Base-by-base conservation (phyloP, 805 yeast species). In the Starmerella stellata region DNA sequence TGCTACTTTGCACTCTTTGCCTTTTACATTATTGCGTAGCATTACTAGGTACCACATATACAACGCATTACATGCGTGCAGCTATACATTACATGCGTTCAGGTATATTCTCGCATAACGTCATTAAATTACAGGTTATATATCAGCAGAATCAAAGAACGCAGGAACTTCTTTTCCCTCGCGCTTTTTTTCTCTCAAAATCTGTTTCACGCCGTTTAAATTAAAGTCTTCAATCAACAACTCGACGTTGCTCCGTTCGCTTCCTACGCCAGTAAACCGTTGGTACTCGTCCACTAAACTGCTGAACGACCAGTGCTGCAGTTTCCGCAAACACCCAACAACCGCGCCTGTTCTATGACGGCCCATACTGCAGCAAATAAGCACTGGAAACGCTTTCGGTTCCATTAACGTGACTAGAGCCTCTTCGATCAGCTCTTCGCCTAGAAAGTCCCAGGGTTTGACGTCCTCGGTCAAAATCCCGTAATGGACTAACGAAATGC, bases 221-320 rank as follows among this genome's bases (percentile, higher is more conserved):
- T 71, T 75, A 54, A 72, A 72, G 5, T 72, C 72, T 45, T 87
- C 98, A 34, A 87, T 83, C 42, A 82, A 66, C 50, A 87, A 65
- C 57, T 87, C 98, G 28, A 90, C 95, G 49, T 83, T 64, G 29
- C 85, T 82, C 44, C 98, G 65, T 8, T 95, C 95, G 14, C 95
- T 95, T 49, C 83, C 66, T 16, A 83, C 72, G 0, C 96, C 96
- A 0, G 95, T 80, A 55, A 85, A 90, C 40, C 98, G 61, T 50
- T 96, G 67, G 54, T 87, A 87, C 55, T 87, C 98, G 56, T 87
- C 98, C 40, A 83, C 72, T 1, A 87, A 90, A 55, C 78, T 63
- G n/a, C 96, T 95, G 54, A 87, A 62, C 52, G 92, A 90, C 98
- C 98, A 87, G n/a, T 92, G 87, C 65, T 90, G 95, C 16, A 90